phyloP scores from a whole-genome alignment of 1,284 basidiomycete species.

The Irpex sp. region DNA sequence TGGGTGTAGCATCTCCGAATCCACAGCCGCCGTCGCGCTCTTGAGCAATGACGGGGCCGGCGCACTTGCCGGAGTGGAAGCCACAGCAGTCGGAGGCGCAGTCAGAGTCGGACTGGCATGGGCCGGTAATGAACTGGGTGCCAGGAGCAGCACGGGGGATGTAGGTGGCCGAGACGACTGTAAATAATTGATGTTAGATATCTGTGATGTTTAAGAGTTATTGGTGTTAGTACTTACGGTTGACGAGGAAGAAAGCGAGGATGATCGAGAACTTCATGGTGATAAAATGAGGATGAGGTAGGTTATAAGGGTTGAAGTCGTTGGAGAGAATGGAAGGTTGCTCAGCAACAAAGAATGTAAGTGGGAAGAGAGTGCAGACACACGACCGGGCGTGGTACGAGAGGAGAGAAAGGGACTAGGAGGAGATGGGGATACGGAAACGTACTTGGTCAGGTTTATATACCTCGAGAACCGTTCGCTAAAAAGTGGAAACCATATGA shows the following conservation, averaged over 20 bases:
- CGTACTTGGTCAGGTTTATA: neutral
- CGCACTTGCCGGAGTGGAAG: neutral
- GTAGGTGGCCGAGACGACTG: neutral
- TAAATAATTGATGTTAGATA: neutral
- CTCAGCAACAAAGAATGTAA: conserved; percentile 1
- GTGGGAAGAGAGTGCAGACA: neutral
- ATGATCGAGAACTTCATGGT: conserved; percentile 1
- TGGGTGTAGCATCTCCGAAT: neutral
- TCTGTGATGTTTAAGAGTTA: neutral
- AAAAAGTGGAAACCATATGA: neutral
- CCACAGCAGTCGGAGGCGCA: conserved; percentile 1
- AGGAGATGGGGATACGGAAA: neutral
- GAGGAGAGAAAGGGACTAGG: neutral
- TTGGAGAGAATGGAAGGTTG: neutral
- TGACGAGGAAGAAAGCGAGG: neutral
- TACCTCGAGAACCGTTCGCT: neutral
- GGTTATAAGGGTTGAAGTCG: neutral
- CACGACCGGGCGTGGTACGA: neutral
- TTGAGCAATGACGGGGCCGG: neutral
- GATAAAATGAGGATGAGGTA: neutral
- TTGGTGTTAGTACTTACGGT: neutral
- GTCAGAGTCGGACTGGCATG: neutral
- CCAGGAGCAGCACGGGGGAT: neutral
- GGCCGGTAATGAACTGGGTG: conserved; percentile 1
- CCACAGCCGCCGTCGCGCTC: neutral